Conservation (phyloP, 306 rosid species). For the Alnus rubra region DNA sequence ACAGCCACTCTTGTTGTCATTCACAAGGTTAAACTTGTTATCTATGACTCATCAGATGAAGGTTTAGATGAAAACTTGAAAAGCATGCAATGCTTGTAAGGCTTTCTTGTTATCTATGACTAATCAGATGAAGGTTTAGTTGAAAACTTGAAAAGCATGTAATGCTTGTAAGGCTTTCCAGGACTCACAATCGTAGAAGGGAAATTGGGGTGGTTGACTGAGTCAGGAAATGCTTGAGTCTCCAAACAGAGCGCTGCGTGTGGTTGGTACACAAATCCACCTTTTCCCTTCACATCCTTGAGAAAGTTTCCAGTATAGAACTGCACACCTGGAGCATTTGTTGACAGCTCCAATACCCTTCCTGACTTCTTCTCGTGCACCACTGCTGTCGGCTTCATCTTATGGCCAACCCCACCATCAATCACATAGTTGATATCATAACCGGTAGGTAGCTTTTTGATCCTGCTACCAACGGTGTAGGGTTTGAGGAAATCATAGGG, state of each 20-base stretch:
- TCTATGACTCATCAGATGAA: no score
- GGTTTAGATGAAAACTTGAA: no score
- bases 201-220: conserved; percentile 71
- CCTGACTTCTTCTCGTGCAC: conserved; percentile 69
- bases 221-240: conserved; percentile 72
- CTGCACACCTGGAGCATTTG: conserved; percentile 81
- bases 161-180: conserved; percentile 54
- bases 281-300: conserved; percentile 65
- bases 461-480: conserved; percentile 54
- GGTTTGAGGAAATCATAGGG: conserved; percentile 83
- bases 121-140: conserved; percentile 30
- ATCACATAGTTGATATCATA: conserved; percentile 78
- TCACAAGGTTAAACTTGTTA: background rate
- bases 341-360: conserved; percentile 53
- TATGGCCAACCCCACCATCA: conserved; percentile 37
- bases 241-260: conserved; percentile 63
- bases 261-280: conserved; percentile 56
- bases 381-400: conserved; percentile 47
- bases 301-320: conserved; percentile 63
- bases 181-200: conserved; percentile 75
- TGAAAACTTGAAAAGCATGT: conserved; percentile 57
- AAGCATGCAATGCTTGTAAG: no score
- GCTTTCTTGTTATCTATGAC: background rate
- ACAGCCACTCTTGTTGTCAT: background rate
- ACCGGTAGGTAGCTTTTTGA: conserved; percentile 54